These are phyloP conservation scores for Leptomonas pyrrhocoris DNA, from an alignment of 208 protist species.

Conservation along the genomic window DNA sequence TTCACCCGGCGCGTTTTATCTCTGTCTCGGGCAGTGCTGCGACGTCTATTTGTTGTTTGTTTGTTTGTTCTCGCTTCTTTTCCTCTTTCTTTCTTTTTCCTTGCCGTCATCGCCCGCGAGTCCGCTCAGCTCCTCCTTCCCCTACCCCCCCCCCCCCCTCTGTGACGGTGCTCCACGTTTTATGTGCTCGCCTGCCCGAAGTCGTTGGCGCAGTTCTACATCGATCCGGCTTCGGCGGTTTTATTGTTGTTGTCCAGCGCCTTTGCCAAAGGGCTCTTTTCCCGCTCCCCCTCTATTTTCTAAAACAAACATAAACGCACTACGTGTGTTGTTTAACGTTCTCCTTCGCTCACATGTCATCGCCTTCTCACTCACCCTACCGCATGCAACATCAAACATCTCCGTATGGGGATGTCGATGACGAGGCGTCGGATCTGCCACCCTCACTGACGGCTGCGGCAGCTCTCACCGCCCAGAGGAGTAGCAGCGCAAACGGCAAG, in stretches of 20 bases:
- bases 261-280: too few relatives aligned
- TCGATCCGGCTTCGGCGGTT: too few relatives aligned
- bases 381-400: neutral
- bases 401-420: constrained; percentile 4
- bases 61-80: too few relatives aligned
- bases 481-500: neutral
- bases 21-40: too few relatives aligned
- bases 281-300: too few relatives aligned
- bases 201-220: too few relatives aligned
- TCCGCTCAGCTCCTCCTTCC: neutral
- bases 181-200: too few relatives aligned
- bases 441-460: neutral
- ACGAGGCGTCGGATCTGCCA: neutral
- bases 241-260: too few relatives aligned
- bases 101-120: neutral
- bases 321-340: neutral
- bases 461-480: neutral
- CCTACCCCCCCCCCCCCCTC: neutral
- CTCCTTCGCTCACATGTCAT: neutral
- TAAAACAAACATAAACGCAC: too few relatives aligned
- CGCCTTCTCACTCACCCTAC: constrained; percentile 6
- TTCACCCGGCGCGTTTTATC: too few relatives aligned
- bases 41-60: too few relatives aligned
- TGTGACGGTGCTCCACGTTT: too few relatives aligned
- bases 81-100: neutral